A percentile compares a stretch with the other conserved stretches of the same genome.
Conservation (phyloP, 306 rosid species). For the Rubus idaeus region DNA sequence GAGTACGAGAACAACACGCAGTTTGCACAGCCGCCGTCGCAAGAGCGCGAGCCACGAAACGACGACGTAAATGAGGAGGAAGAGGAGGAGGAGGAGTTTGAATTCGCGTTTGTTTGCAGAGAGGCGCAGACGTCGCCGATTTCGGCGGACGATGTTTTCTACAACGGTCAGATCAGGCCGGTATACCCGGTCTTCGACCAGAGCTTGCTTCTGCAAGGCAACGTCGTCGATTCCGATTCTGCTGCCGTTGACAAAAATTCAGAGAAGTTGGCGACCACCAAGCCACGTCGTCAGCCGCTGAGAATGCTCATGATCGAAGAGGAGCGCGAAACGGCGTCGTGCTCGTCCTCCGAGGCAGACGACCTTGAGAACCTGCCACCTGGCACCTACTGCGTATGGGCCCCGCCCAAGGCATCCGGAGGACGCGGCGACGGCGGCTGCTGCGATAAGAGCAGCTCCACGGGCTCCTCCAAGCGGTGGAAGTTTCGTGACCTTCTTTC, state of each 20-base stretch:
- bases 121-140: conserved; percentile 44
- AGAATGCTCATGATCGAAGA: conserved; percentile 77
- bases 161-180: conserved; percentile 76
- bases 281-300: conserved; percentile 50
- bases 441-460: conserved; percentile 53
- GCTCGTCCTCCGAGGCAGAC: conserved; percentile 62
- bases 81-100: conserved; percentile 43
- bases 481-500: conserved; percentile 53
- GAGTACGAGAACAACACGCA: neutral
- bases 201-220: conserved; percentile 21
- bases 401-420: conserved; percentile 31
- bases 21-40: neutral
- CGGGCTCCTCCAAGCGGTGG: conserved; percentile 71
- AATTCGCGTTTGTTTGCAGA: conserved; percentile 50
- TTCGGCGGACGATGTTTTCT: conserved; percentile 84
- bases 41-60: neutral
- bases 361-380: conserved; percentile 46
- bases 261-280: neutral
- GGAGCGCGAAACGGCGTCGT: conserved; percentile 55
- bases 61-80: neutral
- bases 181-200: conserved; percentile 58
- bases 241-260: neutral
- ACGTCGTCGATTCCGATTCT: neutral
- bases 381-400: conserved; percentile 73
- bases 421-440: conserved; percentile 2